These are phyloP conservation scores for Apiospora aurea DNA, from an alignment of 2,329 filamentous ascomycete species.

Conservation along the genomic window DNA sequence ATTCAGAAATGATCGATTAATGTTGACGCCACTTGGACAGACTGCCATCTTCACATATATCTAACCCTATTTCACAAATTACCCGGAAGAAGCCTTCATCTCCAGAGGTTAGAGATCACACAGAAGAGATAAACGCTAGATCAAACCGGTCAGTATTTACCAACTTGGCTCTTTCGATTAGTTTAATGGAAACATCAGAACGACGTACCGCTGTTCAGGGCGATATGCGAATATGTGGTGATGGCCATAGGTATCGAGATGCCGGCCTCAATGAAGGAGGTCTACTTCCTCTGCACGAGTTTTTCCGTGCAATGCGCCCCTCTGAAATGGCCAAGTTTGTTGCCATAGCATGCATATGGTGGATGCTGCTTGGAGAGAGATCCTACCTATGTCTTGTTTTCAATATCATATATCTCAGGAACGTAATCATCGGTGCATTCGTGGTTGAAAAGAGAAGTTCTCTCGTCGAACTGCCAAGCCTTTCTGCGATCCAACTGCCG, in stretches of 20 bases:
- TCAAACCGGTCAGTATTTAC: neutral
- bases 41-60: neutral
- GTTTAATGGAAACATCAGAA: neutral
- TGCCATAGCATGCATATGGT: neutral
- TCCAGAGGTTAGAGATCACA: neutral
- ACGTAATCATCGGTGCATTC: neutral
- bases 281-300: no score
- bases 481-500: neutral
- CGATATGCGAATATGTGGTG: neutral
- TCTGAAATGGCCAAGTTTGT: neutral
- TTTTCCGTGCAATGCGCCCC: no score
- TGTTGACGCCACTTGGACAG: no score
- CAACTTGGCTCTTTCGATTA: neutral
- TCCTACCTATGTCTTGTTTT: no score
- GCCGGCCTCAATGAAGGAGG: no score
- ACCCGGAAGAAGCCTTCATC: neutral
- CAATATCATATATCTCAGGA: neutral
- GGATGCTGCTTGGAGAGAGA: neutral
- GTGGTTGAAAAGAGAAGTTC: neutral
- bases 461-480: neutral
- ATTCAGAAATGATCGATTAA: neutral
- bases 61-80: no score
- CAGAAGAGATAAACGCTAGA: neutral
- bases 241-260: neutral
- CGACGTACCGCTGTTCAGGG: neutral